Base-by-base conservation (phyloP, 106 monocot species). In the Phalaenopsis aphrodite region DNA sequence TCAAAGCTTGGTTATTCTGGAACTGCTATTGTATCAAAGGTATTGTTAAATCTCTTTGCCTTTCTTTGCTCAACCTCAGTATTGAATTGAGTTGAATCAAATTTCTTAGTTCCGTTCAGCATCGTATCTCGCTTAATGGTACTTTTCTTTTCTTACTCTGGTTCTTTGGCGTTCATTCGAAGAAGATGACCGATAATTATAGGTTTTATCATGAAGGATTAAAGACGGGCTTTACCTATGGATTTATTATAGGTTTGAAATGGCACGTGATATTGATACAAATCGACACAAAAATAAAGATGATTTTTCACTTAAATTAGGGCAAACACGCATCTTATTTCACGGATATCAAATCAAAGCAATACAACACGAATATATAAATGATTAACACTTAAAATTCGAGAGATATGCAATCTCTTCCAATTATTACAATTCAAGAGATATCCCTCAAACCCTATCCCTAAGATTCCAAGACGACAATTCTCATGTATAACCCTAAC, bases 1-100 rank as follows among this genome's bases (percentile, higher is more conserved):
- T 82, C 90, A 75, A 98, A 98, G 82, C 90, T 98, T 48, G 97
- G 97, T 7, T 98, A 98, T 79, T 98, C 97, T 81, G 97, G 97
- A 38, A 92, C 92, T 83, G 90, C 94, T 73, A 88, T 98, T 76
- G 89, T 98, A 86, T 94, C 97, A 85, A 79, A 94, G 87, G 97
- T 98, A 92, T 77, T 86, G 37, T 78, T 36, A 19, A 47, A 81
- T 52, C 19, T 49, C 82, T 77, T 43, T 75, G n/a, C 7, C 30
- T 45, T 45, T 6, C 15, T 74, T 30, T 76, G 21, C n/a, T 76
- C 52, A 49, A 76, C 11, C n/a, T 45, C 18, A 74, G n/a, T n/a
- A 45, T 74, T 74, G 17, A 42, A 43, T 43, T 42, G 6, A 19
- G 7, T 42, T 74, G n/a, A 74, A 45, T 38, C 38, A 12, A 5